Evolutionary conservation across 176 grass and related monocot genomes (phyloP).

Genomic region (Triticum monococcum): DNA sequence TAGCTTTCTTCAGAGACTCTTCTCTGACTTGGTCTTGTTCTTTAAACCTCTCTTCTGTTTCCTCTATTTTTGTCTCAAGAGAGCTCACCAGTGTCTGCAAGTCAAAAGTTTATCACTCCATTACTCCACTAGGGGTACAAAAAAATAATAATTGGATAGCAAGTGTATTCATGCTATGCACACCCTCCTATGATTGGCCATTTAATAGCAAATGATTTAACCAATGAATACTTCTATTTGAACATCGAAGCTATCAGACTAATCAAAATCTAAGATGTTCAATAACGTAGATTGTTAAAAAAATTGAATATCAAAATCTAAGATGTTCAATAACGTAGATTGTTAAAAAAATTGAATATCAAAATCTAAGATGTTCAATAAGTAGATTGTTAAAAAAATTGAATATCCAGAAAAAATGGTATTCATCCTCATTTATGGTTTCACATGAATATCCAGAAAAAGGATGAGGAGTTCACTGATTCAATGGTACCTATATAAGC

Average conservation of each 20-base stretch:
- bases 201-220: constrained; percentile 5
- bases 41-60: constrained; percentile 79
- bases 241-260: constrained; percentile 2
- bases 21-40: constrained; percentile 58
- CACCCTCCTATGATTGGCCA: constrained; percentile 2
- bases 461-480: background rate
- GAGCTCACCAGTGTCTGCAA: constrained; percentile 59
- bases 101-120: background rate
- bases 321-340: background rate
- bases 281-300: background rate
- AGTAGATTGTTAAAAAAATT: background rate
- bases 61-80: constrained; percentile 77
- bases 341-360: background rate
- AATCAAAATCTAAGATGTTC: constrained; percentile 7
- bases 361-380: constrained; percentile 8
- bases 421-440: constrained; percentile 13
- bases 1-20: constrained; percentile 57
- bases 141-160: constrained; percentile 22
- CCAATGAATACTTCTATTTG: background rate
- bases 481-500: constrained; percentile 2
- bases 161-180: background rate
- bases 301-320: background rate
- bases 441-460: background rate
- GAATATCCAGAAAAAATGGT: too few relatives aligned
- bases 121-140: background rate